Conservation (phyloP, 352 stramenopile species). For the Pythium aphanidermatum region DNA sequence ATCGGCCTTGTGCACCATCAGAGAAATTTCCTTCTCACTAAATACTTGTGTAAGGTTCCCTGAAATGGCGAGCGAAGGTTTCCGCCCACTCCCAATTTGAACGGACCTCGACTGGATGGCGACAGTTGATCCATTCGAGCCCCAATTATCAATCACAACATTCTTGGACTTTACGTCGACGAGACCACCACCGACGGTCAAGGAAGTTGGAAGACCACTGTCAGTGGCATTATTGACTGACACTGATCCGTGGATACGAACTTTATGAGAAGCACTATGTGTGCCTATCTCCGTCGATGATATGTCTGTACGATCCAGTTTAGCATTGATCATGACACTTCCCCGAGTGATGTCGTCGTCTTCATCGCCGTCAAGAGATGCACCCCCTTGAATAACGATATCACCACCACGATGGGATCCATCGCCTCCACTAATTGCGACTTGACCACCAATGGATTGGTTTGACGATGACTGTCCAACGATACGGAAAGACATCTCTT, state of each 20-base stretch:
- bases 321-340: conserved; percentile 50
- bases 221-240: conserved; percentile 39
- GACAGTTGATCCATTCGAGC: conserved; percentile 27
- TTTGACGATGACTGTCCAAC: conserved; percentile 44
- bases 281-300: conserved; percentile 62
- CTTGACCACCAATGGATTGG: conserved; percentile 39
- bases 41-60: too few relatives aligned
- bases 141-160: conserved; percentile 44
- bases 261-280: conserved; percentile 36
- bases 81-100: too few relatives aligned
- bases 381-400: conserved; percentile 39
- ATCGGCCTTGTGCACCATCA: too few relatives aligned
- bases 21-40: too few relatives aligned
- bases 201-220: conserved; percentile 30
- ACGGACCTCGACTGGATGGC: conserved; percentile 38
- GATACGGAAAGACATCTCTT: conserved; percentile 42
- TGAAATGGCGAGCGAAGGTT: too few relatives aligned
- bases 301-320: conserved; percentile 27
- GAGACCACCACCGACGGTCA: conserved; percentile 33
- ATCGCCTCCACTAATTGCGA: conserved; percentile 48
- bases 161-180: conserved; percentile 37
- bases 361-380: conserved; percentile 21
- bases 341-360: conserved; percentile 17
- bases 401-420: conserved; percentile 38
- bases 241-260: conserved; percentile 49